Base-by-base conservation (phyloP, 768 basidiomycete species). In the Phylloporus rhodoxanthus region DNA sequence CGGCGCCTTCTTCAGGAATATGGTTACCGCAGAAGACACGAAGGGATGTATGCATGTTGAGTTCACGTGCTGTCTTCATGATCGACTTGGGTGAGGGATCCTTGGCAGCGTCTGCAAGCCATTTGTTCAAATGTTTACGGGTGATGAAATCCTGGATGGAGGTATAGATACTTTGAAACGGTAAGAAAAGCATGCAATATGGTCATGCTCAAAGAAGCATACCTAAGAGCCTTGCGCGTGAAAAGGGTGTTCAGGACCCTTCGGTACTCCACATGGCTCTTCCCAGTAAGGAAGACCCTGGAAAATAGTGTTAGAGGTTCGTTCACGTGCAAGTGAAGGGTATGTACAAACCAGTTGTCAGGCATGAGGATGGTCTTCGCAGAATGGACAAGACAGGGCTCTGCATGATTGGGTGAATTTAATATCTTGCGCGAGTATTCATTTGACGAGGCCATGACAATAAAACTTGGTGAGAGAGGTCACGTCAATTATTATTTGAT, bases 241-340 rank as follows among this genome's bases (percentile, higher is more conserved):
- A 98, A 98, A 33, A 99, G 79, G 28, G 77, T 73, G 67, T 97
- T 97, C 41, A 99, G 72, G 37, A 87, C 84, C 54, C 87, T 87
- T 52, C 96, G 88, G 68, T 96, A 99, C 20, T 95, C 91, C 49
- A 93, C 84, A 63, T 99, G 95, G 4, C 72, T 78, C 70, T 92
- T 97, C 20, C 95, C 95, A 46, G 81, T 95, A 36, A 98, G 75
- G 74, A 99, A 99, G n/a, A 99, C 95, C 92, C 91, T 92, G 52
- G 9, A 15, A 34, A 39, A n/a, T 34, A 11, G 17, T 51, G 30
- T 34, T 21, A 34, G 10, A 19, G 25, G 42, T 36, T 5, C 10
- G 17, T 39, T 25, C 9, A 20, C 15, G 4, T 15, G 17, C 15
- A 15, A 34, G 17, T 0, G 5, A 23, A 43, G 20, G 20, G 7